Evolutionary conservation across 352 stramenopile genomes (phyloP).

Genomic region (Blastocystis sp.): DNA sequence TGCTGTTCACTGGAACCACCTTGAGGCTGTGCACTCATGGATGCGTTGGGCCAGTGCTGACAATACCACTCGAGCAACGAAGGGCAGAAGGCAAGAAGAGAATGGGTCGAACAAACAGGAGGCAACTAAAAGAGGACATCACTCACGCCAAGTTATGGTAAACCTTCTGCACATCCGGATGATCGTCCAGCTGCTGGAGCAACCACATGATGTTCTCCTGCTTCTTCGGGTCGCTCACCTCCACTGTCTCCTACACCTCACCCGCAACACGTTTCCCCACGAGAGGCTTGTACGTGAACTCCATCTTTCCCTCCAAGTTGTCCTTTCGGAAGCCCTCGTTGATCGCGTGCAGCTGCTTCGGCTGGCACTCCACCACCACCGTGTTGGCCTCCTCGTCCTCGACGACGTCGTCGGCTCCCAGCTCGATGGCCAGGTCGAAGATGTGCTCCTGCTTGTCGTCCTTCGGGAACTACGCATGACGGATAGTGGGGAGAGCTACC

Average conservation of each 20-base stretch:
- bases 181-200: slow-evolving; percentile 54
- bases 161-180: slow-evolving; percentile 61
- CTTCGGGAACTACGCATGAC: slow-evolving; percentile 39
- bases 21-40: no score
- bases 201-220: slow-evolving; percentile 63
- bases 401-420: slow-evolving; percentile 38
- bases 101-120: neutral
- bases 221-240: slow-evolving; percentile 42
- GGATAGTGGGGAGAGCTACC: neutral
- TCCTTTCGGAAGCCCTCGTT: slow-evolving; percentile 45
- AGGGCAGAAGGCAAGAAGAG: neutral
- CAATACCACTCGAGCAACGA: no score
- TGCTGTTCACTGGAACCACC: no score
- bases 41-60: no score
- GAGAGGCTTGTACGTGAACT: slow-evolving; percentile 42
- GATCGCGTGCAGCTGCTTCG: slow-evolving; percentile 42
- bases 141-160: slow-evolving; percentile 53
- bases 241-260: slow-evolving; percentile 51
- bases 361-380: slow-evolving; percentile 45
- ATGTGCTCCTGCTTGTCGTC: slow-evolving; percentile 61
- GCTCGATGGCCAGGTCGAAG: slow-evolving; percentile 48
- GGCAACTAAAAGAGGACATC: neutral
- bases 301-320: slow-evolving; percentile 60
- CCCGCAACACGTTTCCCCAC: neutral
- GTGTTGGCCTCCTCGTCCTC: slow-evolving; percentile 50